Conservation (phyloP, 140 eudicot genomes). For the Flaveria floridana region DNA sequence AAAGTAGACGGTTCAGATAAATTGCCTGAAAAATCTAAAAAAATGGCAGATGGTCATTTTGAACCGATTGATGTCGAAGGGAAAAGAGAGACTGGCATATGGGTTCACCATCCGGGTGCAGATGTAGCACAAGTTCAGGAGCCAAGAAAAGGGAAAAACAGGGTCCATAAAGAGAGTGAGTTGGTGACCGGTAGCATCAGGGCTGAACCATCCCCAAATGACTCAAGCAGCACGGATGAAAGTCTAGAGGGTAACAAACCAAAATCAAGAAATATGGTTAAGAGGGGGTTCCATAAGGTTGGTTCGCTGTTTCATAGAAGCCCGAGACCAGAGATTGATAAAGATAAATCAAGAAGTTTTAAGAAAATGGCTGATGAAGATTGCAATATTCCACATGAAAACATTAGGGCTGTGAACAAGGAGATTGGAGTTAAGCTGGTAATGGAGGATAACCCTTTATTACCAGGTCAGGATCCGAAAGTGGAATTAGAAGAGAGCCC, state of each 20-base stretch:
- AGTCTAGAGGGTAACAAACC: slow-evolving; percentile 43
- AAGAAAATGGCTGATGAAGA: slow-evolving; percentile 23
- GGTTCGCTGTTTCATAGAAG: slow-evolving; percentile 52
- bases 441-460: slow-evolving; percentile 30
- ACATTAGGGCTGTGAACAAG: slow-evolving; percentile 40
- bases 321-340: slow-evolving; percentile 35
- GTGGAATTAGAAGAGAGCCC: slow-evolving; percentile 39
- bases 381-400: slow-evolving; percentile 39
- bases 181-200: slow-evolving; percentile 29
- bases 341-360: slow-evolving; percentile 21
- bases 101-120: slow-evolving; percentile 87
- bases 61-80: slow-evolving; percentile 76
- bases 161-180: slow-evolving; percentile 34
- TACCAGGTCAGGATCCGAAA: slow-evolving; percentile 29
- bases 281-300: slow-evolving; percentile 54
- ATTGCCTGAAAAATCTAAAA: slow-evolving; percentile 30
- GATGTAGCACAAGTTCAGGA: slow-evolving; percentile 79
- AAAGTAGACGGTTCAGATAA: slow-evolving; percentile 25
- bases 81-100: slow-evolving; percentile 63
- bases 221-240: slow-evolving; percentile 63
- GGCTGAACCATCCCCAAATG: slow-evolving; percentile 37
- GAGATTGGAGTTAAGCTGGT: slow-evolving; percentile 47
- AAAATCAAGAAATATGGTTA: slow-evolving; percentile 37
- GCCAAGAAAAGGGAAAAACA: slow-evolving; percentile 62
- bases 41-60: slow-evolving; percentile 37